Base-by-base conservation (phyloP, 2,329 filamentous ascomycete species). In the Fusarium nygamai region DNA sequence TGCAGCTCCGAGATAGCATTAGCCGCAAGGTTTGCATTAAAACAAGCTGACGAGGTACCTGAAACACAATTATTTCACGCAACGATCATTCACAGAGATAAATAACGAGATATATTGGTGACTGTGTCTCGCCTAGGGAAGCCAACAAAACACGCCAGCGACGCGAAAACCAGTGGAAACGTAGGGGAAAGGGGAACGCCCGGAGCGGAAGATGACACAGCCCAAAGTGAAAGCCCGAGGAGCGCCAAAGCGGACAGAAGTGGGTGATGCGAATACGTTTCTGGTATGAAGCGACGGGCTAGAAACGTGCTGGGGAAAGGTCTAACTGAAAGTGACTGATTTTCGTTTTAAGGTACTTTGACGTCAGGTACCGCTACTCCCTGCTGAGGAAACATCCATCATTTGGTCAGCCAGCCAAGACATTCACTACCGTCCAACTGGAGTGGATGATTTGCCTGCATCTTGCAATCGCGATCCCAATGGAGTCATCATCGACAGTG, bases 231-330 rank as follows among this genome's bases (percentile, higher is more conserved):
- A 77, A 69, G 57, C 64, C 66, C 57, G 48, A 72, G 67, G 67
- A 75, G 72, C 56, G 76, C 74, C 67, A 75, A 74, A 75, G 67
- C 67, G 76, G 76, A 76, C 74, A 76, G 72, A 70, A 69, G 76
- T 75, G 74, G 65, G 61, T 68, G 72, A 67, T 75, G 72, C 76
- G 67, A 66, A 67, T 76, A 78, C 76, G 76, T 70, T 78, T 78
- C 76, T 71, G 76, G 76, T 67, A 76, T 77, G 59, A 66, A 74
- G 74, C 60, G 63, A 58, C 63, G 56, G 44, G 72, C 76, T 78
- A 68, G 64, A 72, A 70, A 75, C 72, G 61, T 78, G 69, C 74
- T 63, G 71, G 72, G 73, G 61, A 71, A 58, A 72, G 56, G 51
- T 62, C 72, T 69, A 74, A 70, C 66, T 70, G 53, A n/a, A 72